Conservation (phyloP, 73 alveolate genomes). For the Uronychia binucleata region DNA sequence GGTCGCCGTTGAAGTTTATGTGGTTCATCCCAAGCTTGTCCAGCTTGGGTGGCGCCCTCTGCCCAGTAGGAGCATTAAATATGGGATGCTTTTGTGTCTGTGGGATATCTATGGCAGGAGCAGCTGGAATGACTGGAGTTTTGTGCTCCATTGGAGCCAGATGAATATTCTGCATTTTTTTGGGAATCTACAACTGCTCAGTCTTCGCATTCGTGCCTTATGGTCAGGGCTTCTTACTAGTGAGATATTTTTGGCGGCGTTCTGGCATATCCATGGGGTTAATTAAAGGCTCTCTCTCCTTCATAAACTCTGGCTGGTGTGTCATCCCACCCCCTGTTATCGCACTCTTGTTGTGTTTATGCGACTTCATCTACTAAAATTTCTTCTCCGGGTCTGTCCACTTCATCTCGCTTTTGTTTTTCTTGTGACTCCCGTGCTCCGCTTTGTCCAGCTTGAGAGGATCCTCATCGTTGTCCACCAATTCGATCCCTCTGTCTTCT, state of each 20-base stretch:
- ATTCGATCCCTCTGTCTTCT: neutral
- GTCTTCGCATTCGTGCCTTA: neutral
- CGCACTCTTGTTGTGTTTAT: neutral
- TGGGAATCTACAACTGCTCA: neutral
- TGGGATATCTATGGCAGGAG: neutral
- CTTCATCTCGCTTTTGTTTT: neutral
- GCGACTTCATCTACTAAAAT: neutral
- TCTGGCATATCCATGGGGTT: neutral
- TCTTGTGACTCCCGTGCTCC: neutral
- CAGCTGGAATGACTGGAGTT: neutral
- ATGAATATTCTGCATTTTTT: neutral
- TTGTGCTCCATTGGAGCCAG: neutral
- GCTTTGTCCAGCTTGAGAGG: neutral
- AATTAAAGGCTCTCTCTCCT: neutral
- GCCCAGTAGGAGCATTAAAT: neutral
- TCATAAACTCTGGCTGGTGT: neutral
- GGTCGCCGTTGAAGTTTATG: neutral
- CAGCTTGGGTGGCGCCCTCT: neutral
- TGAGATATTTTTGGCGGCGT: neutral
- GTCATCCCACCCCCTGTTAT: neutral
- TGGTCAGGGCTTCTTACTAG: neutral
- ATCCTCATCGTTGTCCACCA: neutral
- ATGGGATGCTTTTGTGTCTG: neutral
- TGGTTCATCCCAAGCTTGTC: neutral
- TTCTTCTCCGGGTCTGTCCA: neutral